Evolutionary conservation across 1,284 basidiomycete species (phyloP), one percentile per base, ranked within the genome.

Genomic region (Hymenochaete sp.): DNA sequence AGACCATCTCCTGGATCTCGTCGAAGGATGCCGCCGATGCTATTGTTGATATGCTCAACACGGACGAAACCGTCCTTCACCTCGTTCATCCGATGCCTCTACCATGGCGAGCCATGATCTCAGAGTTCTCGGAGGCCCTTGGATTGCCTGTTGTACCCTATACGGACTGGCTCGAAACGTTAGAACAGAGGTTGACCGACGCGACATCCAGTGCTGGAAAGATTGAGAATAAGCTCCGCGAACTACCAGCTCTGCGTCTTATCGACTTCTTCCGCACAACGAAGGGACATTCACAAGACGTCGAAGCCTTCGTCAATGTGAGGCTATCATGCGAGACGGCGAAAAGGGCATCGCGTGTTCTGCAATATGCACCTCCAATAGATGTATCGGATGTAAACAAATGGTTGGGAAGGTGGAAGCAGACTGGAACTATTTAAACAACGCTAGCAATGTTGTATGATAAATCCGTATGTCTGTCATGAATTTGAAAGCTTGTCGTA

Each of bases 1-100:
- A n/a, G n/a, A n/a, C n/a, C n/a, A n/a, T n/a, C n/a, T 53, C 51
- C 2, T 63, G 59, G 59, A 49, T 63, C 27, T 57, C 57, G 2
- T 33, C 48, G 2, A 53, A 55, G 29, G 42, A 52, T 8, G 55
- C 57, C 0, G 57, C 59, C 4, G 45, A 44, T 19, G 55, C 53
- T 4, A 44, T 60, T 27, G 21, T 53, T 1, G 59, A 60, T 21
- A 53, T 57, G 47, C 53, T 54, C 3, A 48, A 56, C 4, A 41
- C 47, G 3, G 46, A 51, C 13, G 26, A 50, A n/a, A 45, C 46
- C 1, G 44, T 60, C 29, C 42, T 61, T 3, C 59, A 63, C 42
- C 56, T 62, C 38, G 57, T 59, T 1, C 60, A 62, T 42, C 60
- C 60, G 1, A 39, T 22, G 25, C 49, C 49, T 4, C 25, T 41